Conservation (phyloP, 371 early-diverging fungal genomes). For the Rhizopus stolonifer region DNA sequence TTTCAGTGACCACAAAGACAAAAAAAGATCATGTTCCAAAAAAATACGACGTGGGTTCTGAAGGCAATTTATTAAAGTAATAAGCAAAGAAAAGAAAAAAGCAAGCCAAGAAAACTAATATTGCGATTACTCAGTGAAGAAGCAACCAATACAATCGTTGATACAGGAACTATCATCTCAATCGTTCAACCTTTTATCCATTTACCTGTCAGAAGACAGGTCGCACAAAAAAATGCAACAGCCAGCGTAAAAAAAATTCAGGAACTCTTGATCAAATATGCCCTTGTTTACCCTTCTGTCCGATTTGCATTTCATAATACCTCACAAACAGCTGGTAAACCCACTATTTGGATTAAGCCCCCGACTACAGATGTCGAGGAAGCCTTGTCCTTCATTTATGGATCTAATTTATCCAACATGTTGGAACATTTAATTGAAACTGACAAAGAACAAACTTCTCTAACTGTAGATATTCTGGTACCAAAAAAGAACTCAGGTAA, state of each 20-base stretch:
- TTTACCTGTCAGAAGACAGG: constrained; percentile 49
- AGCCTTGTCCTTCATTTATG: constrained; percentile 22
- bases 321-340: constrained; percentile 15
- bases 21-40: constrained; percentile 29
- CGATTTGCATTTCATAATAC: constrained; percentile 29
- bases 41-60: constrained; percentile 31
- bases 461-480: constrained; percentile 26
- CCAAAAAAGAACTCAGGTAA: constrained; percentile 35
- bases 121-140: no score
- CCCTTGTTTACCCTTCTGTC: constrained; percentile 31
- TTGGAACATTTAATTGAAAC: constrained; percentile 16
- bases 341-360: constrained; percentile 31
- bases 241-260: constrained; percentile 23
- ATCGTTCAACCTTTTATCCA: constrained; percentile 40
- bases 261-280: constrained; percentile 29
- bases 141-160: constrained; percentile 8
- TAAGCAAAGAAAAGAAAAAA: neutral
- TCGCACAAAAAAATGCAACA: constrained; percentile 24
- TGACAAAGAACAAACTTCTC: constrained; percentile 1
- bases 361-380: constrained; percentile 15
- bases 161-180: constrained; percentile 35
- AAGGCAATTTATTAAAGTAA: constrained; percentile 34
- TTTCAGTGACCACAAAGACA: constrained; percentile 39
- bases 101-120: neutral
- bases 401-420: constrained; percentile 20